Evolutionary conservation across 164 flowering plant genomes (phyloP).

Genomic region (Liquidambar formosana): DNA sequence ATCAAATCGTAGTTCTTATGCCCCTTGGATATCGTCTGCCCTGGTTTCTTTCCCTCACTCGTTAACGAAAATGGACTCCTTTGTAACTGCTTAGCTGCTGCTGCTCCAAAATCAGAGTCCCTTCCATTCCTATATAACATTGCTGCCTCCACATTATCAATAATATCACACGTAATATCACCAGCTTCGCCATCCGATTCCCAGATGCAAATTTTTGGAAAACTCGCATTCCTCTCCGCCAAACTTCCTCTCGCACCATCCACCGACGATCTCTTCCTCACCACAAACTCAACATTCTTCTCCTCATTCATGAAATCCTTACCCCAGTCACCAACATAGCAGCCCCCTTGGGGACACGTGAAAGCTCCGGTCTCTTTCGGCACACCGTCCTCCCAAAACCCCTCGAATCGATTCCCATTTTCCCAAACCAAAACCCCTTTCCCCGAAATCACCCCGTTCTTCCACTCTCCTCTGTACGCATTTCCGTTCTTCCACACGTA

Average conservation of each 20-base stretch:
- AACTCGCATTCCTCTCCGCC: slow-evolving; percentile 33
- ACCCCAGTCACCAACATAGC: slow-evolving; percentile 54
- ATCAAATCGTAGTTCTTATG: slow-evolving; percentile 84
- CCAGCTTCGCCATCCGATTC: slow-evolving; percentile 89
- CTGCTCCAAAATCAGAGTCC: slow-evolving; percentile 27
- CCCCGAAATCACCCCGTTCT: slow-evolving; percentile 48
- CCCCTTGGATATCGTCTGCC: slow-evolving; percentile 68
- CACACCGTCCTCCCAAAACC: slow-evolving; percentile 72
- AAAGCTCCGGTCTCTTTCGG: slow-evolving; percentile 67
- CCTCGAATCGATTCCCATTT: slow-evolving; percentile 69
- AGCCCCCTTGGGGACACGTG: slow-evolving; percentile 68
- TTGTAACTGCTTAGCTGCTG: slow-evolving; percentile 34
- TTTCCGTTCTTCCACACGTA: slow-evolving; percentile 82
- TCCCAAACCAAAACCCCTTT: slow-evolving; percentile 65
- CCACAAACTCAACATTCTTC: not conserved
- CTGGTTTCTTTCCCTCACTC: slow-evolving; percentile 72
- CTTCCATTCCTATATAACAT: slow-evolving; percentile 59
- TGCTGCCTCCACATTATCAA: slow-evolving; percentile 74
- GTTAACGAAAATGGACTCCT: slow-evolving; percentile 54
- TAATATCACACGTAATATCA: slow-evolving; percentile 82
- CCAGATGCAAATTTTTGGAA: slow-evolving; percentile 88
- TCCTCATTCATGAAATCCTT: slow-evolving; percentile 37
- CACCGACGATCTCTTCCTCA: slow-evolving; percentile 60
- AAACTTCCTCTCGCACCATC: slow-evolving; percentile 52
- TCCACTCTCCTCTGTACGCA: slow-evolving; percentile 80